Evolutionary conservation across 768 basidiomycete genomes (phyloP).

Genomic region (Podaxis rugospora): DNA sequence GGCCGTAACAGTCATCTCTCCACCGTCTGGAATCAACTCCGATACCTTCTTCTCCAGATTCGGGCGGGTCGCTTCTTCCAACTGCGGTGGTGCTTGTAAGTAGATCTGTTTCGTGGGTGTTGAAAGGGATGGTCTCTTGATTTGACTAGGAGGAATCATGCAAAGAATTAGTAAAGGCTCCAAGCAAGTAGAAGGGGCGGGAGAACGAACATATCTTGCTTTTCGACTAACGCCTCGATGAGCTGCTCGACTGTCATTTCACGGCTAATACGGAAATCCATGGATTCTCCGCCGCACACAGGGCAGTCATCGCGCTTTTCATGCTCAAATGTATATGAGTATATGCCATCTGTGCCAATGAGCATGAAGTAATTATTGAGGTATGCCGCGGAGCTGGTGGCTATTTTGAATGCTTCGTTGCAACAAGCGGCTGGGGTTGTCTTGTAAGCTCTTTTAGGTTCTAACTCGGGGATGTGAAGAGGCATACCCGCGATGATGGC

Average conservation of each 20-base stretch:
- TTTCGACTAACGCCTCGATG: constrained; percentile 84
- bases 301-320: constrained; percentile 92
- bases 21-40: constrained; percentile 74
- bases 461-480: background rate
- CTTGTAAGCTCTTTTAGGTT: background rate
- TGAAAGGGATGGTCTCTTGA: constrained; percentile 93
- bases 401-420: constrained; percentile 99
- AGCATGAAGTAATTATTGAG: constrained; percentile 99
- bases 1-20: constrained; percentile 87
- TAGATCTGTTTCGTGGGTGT: constrained; percentile 76
- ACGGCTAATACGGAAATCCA: constrained; percentile 65
- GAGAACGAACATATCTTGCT: constrained; percentile 78
- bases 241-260: constrained; percentile 82
- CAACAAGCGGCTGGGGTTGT: constrained; percentile 80
- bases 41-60: constrained; percentile 85
- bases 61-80: constrained; percentile 84
- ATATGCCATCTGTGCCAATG: constrained; percentile 93
- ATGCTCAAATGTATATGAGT: constrained; percentile 96
- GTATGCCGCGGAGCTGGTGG: constrained; percentile 90
- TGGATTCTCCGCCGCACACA: constrained; percentile 90
- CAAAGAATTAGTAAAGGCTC: background rate
- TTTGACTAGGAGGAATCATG: constrained; percentile 57
- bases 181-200: background rate
- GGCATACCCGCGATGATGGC: constrained; percentile 88
- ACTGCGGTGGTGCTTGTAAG: constrained; percentile 89